Conservation (phyloP, 2,329 filamentous ascomycete species). For the Fusarium zealandicum region DNA sequence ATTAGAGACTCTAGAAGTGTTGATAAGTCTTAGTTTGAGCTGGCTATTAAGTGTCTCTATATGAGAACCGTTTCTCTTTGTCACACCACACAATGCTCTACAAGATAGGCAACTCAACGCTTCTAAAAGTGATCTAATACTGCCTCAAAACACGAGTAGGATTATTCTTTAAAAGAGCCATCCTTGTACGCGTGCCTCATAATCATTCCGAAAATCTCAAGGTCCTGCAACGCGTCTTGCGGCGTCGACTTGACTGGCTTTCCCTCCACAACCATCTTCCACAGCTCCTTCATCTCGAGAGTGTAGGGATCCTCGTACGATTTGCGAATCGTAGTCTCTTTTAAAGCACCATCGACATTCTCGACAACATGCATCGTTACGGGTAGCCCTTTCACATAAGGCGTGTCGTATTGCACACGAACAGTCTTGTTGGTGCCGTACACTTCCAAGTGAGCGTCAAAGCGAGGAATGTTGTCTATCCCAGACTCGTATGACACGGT, state of each 20-base stretch:
- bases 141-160: no score
- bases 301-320: slow-evolving; percentile 56
- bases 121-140: no score
- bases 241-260: slow-evolving; percentile 41
- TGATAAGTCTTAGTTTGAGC: no score
- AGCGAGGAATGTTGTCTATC: slow-evolving; percentile 58
- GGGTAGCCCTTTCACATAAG: slow-evolving; percentile 63
- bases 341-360: slow-evolving; percentile 46
- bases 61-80: no score
- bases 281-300: slow-evolving; percentile 46
- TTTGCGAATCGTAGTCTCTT: slow-evolving; percentile 49
- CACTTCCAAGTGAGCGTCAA: slow-evolving; percentile 61
- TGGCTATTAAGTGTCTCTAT: no score
- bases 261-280: slow-evolving; percentile 36
- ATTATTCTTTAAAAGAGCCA: no score
- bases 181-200: not conserved
- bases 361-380: slow-evolving; percentile 58
- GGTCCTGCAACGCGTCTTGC: slow-evolving; percentile 41
- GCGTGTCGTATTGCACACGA: slow-evolving; percentile 62
- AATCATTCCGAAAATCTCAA: slow-evolving; percentile 39
- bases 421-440: slow-evolving; percentile 63
- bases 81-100: no score
- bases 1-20: no score
- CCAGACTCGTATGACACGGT: slow-evolving; percentile 65
- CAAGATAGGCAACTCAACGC: no score